These are phyloP conservation scores for Stylosanthes scabra DNA, from an alignment of 331 rosid genomes.

Conservation along the genomic window DNA sequence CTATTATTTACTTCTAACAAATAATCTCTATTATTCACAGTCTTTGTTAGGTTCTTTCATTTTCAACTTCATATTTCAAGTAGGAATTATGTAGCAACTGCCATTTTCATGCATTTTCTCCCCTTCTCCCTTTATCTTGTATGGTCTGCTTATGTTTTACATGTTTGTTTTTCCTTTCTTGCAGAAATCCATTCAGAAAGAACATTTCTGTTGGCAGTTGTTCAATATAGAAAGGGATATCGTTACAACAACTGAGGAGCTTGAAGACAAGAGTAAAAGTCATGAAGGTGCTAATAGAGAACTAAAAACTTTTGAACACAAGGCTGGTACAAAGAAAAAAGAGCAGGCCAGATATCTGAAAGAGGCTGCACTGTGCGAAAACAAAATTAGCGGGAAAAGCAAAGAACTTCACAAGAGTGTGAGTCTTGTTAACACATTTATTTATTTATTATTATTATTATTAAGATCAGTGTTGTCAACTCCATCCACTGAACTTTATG, in stretches of 20 bases:
- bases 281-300: slow-evolving; percentile 71
- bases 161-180: slow-evolving; percentile 13
- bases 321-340: slow-evolving; percentile 76
- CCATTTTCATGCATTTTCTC: slow-evolving; percentile 22
- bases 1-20: slow-evolving; percentile 10
- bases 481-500: slow-evolving; percentile 29
- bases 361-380: slow-evolving; percentile 71
- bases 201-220: slow-evolving; percentile 88
- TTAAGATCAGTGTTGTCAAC: background rate
- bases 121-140: slow-evolving; percentile 14
- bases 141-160: slow-evolving; percentile 6
- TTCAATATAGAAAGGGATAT: slow-evolving; percentile 73
- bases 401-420: slow-evolving; percentile 77
- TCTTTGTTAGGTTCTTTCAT: slow-evolving; percentile 16
- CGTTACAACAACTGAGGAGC: slow-evolving; percentile 64
- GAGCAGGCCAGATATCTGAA: slow-evolving; percentile 77
- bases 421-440: slow-evolving; percentile 45
- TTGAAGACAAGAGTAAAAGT: slow-evolving; percentile 63
- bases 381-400: slow-evolving; percentile 74
- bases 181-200: slow-evolving; percentile 85
- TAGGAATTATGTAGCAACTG: slow-evolving; percentile 3
- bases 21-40: background rate
- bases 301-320: slow-evolving; percentile 63
- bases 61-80: slow-evolving; percentile 23
- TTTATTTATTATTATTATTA: too few relatives aligned